phyloP scores from a whole-genome alignment of 78 protist genomes.

The Mantamonas sphyraenae region DNA sequence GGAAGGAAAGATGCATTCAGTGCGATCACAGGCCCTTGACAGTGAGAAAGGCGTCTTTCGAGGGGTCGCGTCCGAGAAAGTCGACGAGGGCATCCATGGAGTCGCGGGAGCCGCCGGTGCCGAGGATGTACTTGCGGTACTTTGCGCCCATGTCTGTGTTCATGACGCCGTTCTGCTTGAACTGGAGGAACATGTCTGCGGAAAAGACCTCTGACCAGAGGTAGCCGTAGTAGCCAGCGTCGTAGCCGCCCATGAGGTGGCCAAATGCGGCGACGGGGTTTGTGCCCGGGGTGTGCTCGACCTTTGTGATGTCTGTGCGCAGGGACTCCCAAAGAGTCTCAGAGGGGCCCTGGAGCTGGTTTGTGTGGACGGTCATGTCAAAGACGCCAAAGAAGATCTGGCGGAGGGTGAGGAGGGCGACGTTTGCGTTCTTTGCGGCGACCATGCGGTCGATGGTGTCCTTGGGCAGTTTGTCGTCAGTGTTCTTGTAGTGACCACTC shows the following conservation, averaged over 20 bases:
- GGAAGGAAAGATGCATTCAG: too few relatives aligned
- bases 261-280: conserved; percentile 31
- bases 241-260: conserved; percentile 49
- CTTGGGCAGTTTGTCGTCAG: conserved; percentile 35
- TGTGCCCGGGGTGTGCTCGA: conserved; percentile 18
- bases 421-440: conserved; percentile 7
- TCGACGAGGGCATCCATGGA: conserved; percentile 14
- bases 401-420: conserved; percentile 9
- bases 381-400: conserved; percentile 27
- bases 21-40: conserved; percentile 42
- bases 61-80: conserved; percentile 57
- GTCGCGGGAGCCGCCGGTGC: conserved; percentile 57
- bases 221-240: conserved; percentile 68
- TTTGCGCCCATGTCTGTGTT: conserved; percentile 24
- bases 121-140: conserved; percentile 24
- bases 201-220: conserved; percentile 47
- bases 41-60: conserved; percentile 49
- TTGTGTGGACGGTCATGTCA: conserved; percentile 40
- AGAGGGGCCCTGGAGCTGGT: not conserved
- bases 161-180: conserved; percentile 39
- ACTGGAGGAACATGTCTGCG: conserved; percentile 33
- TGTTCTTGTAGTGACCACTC: conserved; percentile 43
- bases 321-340: too few relatives aligned
- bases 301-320: not conserved
- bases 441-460: conserved; percentile 19